phyloP scores from a whole-genome alignment of 108 stramenopile species.

The Aurantiochytrium sp. region DNA sequence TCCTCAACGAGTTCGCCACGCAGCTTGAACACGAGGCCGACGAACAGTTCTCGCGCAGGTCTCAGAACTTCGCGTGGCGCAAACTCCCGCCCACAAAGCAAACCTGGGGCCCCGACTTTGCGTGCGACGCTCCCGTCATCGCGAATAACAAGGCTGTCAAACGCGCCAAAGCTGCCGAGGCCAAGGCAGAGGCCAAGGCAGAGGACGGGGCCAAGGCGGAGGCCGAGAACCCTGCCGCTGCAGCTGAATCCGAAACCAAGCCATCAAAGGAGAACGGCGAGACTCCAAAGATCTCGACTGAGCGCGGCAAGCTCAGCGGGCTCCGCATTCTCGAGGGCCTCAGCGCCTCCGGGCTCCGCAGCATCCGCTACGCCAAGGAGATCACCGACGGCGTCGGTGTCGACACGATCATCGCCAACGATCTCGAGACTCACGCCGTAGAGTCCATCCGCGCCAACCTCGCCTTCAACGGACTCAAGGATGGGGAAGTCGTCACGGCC shows the following conservation, averaged over 20 bases:
- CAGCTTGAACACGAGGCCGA: slow-evolving; percentile 52
- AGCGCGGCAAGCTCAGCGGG: slow-evolving; percentile 47
- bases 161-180: not conserved
- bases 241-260: no score
- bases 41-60: slow-evolving; percentile 35
- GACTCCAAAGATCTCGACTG: not conserved
- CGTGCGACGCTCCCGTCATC: not conserved
- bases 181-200: slow-evolving; percentile 15
- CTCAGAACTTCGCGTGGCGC: not conserved
- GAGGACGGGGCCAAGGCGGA: slow-evolving; percentile 24
- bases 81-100: not conserved
- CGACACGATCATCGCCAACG: slow-evolving; percentile 80
- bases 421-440: slow-evolving; percentile 75
- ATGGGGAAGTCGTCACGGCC: slow-evolving; percentile 55
- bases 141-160: not conserved
- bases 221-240: no score
- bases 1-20: slow-evolving; percentile 78
- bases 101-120: not conserved
- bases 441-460: slow-evolving; percentile 70
- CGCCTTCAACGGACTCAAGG: slow-evolving; percentile 65
- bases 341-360: slow-evolving; percentile 91
- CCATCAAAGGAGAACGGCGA: slow-evolving; percentile 21
- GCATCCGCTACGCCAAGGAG: slow-evolving; percentile 90
- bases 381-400: slow-evolving; percentile 68
- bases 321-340: slow-evolving; percentile 87